Conservation (phyloP, 805 yeast species). For the Diddensiella caesifluorescens region DNA sequence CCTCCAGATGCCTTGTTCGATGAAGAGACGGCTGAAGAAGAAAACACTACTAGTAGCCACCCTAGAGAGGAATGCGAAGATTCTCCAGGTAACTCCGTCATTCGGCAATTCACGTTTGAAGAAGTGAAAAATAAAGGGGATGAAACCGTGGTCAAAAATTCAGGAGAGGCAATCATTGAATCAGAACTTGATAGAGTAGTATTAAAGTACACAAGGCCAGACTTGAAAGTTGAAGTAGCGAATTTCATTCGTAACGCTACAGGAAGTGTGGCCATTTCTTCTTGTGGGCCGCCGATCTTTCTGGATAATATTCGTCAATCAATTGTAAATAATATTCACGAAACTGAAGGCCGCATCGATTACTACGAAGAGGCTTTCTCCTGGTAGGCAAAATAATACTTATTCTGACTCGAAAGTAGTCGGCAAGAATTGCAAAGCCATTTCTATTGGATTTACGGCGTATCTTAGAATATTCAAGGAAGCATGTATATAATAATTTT, state of each 20-base stretch:
- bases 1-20: not conserved
- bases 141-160: too few relatives aligned
- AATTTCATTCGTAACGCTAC: conserved; percentile 8
- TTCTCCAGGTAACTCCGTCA: too few relatives aligned
- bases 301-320: conserved; percentile 49
- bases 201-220: conserved; percentile 9
- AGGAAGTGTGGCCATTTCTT: conserved; percentile 44
- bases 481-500: too few relatives aligned
- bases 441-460: too few relatives aligned
- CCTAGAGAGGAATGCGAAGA: too few relatives aligned
- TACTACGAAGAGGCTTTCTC: conserved; percentile 35
- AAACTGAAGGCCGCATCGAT: conserved; percentile 22
- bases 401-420: too few relatives aligned
- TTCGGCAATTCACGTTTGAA: too few relatives aligned
- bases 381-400: conserved; percentile 30
- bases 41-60: not conserved
- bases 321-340: conserved; percentile 24
- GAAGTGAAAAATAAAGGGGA: too few relatives aligned
- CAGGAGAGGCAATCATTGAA: too few relatives aligned
- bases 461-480: too few relatives aligned
- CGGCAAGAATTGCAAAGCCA: too few relatives aligned
- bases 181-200: not conserved
- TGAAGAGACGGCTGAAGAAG: not conserved
- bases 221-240: conserved; percentile 11
- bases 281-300: conserved; percentile 56